Evolutionary conservation across 768 basidiomycete genomes (phyloP).

Genomic region (Gymnopilus junonius): DNA sequence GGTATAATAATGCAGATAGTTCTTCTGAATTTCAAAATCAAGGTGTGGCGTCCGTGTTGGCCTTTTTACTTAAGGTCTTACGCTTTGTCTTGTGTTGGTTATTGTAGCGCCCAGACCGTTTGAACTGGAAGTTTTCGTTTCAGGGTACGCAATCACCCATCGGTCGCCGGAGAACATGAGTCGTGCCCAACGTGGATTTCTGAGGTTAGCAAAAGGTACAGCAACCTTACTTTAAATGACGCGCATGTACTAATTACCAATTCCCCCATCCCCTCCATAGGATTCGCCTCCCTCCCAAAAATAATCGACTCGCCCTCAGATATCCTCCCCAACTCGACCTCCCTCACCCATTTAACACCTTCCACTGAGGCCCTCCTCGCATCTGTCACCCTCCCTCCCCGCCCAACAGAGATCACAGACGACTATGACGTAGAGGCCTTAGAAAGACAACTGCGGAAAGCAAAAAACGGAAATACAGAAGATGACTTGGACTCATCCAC

Average conservation of each 20-base stretch:
- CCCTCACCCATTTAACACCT: constrained; percentile 31
- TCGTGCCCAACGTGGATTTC: constrained; percentile 77
- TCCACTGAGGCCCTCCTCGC: constrained; percentile 57
- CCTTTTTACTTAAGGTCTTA: neutral
- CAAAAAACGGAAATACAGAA: neutral
- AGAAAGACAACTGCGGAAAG: constrained; percentile 51
- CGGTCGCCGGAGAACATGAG: constrained; percentile 63
- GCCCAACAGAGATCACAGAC: constrained; percentile 62
- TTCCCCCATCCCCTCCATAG: constrained; percentile 37
- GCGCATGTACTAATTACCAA: neutral
- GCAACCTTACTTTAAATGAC: neutral
- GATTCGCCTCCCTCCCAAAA: constrained; percentile 77
- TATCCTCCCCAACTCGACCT: constrained; percentile 31
- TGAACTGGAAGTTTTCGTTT: constrained; percentile 73
- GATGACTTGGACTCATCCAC: neutral
- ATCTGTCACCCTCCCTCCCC: constrained; percentile 54
- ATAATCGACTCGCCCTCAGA: constrained; percentile 39
- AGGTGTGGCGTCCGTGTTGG: neutral
- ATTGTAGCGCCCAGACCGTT: constrained; percentile 46
- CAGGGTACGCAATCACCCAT: constrained; percentile 73
- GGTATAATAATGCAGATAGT: constrained; percentile 35
- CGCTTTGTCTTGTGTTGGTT: neutral
- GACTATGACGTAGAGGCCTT: constrained; percentile 60
- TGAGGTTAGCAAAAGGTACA: constrained; percentile 77
- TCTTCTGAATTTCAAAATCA: neutral